Base-by-base conservation (phyloP, 306 rosid genomes). In the Oemleria cerasiformis region DNA sequence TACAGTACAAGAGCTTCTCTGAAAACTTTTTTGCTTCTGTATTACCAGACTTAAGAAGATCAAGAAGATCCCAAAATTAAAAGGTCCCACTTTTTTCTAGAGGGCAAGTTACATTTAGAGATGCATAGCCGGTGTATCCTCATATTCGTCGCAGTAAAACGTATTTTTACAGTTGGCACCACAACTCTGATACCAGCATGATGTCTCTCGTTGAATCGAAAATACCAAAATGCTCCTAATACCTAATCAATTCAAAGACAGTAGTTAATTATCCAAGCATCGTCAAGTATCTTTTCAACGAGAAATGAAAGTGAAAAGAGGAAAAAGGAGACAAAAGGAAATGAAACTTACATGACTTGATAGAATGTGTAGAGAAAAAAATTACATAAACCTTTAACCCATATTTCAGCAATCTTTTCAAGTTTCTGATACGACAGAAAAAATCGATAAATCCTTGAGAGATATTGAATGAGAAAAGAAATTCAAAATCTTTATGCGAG, bases 211-310 rank as follows among this genome's bases (percentile, higher is more conserved):
- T 67, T 75, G 68, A 41, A 75, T 44, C 2, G 79, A 75, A 39
- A 75, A 67, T 75, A 75, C 79, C 79, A 75, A 58, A 75, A 75
- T n/a, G 73, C 79, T 34, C 79, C 79, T 8, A 67, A 42, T 19
- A 73, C 65, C 77, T 73, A 71, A 19, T 25, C 1, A 25, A 25
- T 25, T 25, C 30, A 25, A 25, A 25, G 53, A 15, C 53, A 48
- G 13, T 48, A 48, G 53, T 6, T 48, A 1, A 25, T 25, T 25
- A 25, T 25, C 30, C 30, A 25, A 1, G 30, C 30, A 25, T 25
- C 30, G 30, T 25, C 30, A 25, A 25, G 30, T 25, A 25, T 25
- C 2, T 25, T 25, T 25, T 25, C 30, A 25, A 25, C 1, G 30
- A 25, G 30, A 25, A 25, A 25, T 2, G 30, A 2, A 25, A 25